phyloP scores from a whole-genome alignment of 2,329 filamentous ascomycete species.

The Aspergillus sp. region DNA sequence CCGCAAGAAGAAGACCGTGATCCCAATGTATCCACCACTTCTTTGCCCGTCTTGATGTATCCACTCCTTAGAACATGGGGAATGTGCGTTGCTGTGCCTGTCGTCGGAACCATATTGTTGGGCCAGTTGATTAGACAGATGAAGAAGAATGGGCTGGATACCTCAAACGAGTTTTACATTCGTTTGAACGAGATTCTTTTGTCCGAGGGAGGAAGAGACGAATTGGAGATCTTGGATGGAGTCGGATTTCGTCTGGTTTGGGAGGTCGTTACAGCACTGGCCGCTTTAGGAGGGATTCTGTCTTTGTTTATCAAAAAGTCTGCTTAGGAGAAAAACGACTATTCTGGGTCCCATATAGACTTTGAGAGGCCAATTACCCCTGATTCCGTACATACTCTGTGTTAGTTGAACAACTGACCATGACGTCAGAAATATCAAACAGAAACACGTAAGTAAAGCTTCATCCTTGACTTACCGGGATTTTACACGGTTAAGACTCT shows the following conservation, averaged over 20 bases:
- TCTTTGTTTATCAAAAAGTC: not conserved
- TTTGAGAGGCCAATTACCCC: no score
- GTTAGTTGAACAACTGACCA: no score
- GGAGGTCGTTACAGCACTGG: not conserved
- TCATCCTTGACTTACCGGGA: not conserved
- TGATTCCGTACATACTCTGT: no score
- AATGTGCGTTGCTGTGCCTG: constrained; percentile 40
- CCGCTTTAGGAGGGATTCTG: not conserved
- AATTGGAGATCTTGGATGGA: not conserved
- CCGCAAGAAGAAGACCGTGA: not conserved
- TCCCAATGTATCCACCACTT: not conserved
- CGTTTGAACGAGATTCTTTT: not conserved
- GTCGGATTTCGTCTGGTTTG: not conserved
- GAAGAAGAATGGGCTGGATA: not conserved
- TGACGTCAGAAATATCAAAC: not conserved
- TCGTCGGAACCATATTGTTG: constrained; percentile 36
- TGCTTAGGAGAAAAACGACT: not conserved
- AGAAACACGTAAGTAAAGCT: no score
- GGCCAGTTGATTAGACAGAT: constrained; percentile 36
- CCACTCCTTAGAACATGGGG: constrained; percentile 36
- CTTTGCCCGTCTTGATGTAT: constrained; percentile 31
- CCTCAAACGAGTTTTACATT: not conserved
- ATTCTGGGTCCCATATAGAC: no score
- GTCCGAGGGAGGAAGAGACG: not conserved
- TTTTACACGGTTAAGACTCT: not conserved